Conservation (phyloP, 176 grass and related monocot species). For the Otatea glauca region DNA sequence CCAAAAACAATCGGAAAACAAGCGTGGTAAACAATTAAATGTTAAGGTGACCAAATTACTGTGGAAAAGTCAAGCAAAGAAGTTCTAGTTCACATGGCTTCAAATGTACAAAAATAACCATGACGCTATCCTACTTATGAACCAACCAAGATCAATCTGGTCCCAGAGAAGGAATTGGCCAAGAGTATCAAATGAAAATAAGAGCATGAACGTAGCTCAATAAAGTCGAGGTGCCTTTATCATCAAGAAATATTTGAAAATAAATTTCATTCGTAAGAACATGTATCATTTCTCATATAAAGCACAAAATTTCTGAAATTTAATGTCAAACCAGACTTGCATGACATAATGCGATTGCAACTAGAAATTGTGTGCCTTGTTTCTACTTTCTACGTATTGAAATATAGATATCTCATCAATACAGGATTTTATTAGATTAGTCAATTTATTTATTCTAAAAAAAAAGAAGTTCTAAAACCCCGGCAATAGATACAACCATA, state of each 20-base stretch:
- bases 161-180: not conserved
- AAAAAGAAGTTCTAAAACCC: not conserved
- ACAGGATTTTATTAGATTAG: not conserved
- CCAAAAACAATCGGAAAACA: not conserved
- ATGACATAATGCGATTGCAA: not conserved
- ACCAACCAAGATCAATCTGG: not conserved
- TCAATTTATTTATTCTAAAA: not conserved
- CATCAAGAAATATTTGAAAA: not conserved
- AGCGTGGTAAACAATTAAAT: not conserved
- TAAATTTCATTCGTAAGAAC: not conserved
- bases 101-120: slow-evolving; percentile 18
- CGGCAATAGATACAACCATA: not conserved
- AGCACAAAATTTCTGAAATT: not conserved
- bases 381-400: not conserved
- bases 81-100: not conserved
- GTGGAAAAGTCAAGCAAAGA: not conserved
- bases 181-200: slow-evolving; percentile 3
- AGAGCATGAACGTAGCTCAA: not conserved
- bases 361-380: not conserved
- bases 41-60: not conserved
- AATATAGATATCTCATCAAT: not conserved
- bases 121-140: not conserved
- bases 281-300: not conserved
- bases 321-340: not conserved
- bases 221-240: not conserved